Base-by-base conservation (phyloP, 352 stramenopile genomes). In the Pythium catenulatum region DNA sequence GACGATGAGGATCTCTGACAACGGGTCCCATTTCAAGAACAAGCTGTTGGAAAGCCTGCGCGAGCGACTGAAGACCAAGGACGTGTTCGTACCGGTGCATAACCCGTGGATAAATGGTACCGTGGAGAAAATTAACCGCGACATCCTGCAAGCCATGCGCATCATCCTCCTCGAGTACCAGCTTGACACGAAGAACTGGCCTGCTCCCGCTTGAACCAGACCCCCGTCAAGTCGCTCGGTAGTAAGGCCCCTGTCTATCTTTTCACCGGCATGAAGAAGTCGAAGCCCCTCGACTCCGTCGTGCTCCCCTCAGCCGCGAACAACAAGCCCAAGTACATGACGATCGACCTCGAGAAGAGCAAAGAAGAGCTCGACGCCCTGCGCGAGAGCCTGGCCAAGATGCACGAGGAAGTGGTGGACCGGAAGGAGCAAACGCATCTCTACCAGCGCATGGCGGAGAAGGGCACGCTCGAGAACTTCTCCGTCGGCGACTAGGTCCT, bases 401-500 rank as follows among this genome's bases (percentile, higher is more conserved):
- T 82, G 73, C 43, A 82, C 27, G 5, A 61, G 27, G 73, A 72
- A 45, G 39, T 82, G 3, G n/a, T 11, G 30, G 73, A 82, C 41
- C 36, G 41, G 5, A 72, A 82, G 73, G 73, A 82, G 45, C 27
- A 25, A 15, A 72, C 54, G 30, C 73, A 56, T 11, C n/a, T 82
- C 17, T 73, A 73, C 39, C 73, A 82, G 73, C 41, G 32, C 27
- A 61, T 43, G 19, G 37, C 52, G 4, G 73, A 82, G 32, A 58
- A 61, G 36, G 73, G 73, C 37, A 73, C 34, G 14, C 23, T 73
- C 9, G 50, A 39, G 70, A 66, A 66, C n/a, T 79, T 52, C 37
- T 32, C 17, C 36, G 52, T 66, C n/a, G 79, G 79, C n/a, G 85
- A 90, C 43, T 87, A 56, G 32, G 85, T 87, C 4, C 70, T 90